Evolutionary conservation across 257 asterid species (phyloP), one percentile per base, ranked within the genome.

Genomic region (Salvia splendens): DNA sequence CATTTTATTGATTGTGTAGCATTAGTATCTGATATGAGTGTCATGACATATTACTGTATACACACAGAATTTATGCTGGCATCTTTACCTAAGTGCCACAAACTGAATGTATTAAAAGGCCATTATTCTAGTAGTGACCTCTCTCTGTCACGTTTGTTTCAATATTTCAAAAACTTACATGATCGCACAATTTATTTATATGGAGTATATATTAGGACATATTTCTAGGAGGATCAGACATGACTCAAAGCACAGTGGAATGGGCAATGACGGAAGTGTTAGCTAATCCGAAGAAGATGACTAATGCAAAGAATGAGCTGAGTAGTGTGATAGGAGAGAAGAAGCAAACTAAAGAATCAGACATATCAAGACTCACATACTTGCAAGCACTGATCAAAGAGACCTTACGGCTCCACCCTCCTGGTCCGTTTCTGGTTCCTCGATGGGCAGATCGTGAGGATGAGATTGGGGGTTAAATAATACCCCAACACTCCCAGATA

Each of bases 311-410:
- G 57, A 46, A 47, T 6, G 86, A 81, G 65, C 38, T 81, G 1
- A 53, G n/a, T 20, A 20, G 16, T 24, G 43, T 74, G 36, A 43
- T 61, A 0, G 78, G 70, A 8, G 16, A 56, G 41, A 64, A 60
- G n/a, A 50, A 68, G 3, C 71, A 24, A 14, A 70, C 67, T 5
- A 50, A 79, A 52, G 87, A 82, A 63, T 76, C 74, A 8, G 82
- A 82, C 70, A 71, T 76, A 6, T 15, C 74, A 4, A 69, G 45
- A 15, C 73, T 78, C n/a, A 75, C 81, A 12, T 81, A 81, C 46
- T 11, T 78, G 46, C 84, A 45, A 66, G 84, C 86, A 0, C 38
- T 81, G 6, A 53, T 81, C 6, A 81, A 81, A 35, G 86, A 81
- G 8, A 63, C 76, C 9, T 52, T 69, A 1, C 64, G 86, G 2